A percentile compares a stretch with the other conserved stretches of the same genome.
These are phyloP conservation scores for Pyrenochaeta sp. DNA, from an alignment of 2,329 filamentous ascomycete species.

Conservation along the genomic window DNA sequence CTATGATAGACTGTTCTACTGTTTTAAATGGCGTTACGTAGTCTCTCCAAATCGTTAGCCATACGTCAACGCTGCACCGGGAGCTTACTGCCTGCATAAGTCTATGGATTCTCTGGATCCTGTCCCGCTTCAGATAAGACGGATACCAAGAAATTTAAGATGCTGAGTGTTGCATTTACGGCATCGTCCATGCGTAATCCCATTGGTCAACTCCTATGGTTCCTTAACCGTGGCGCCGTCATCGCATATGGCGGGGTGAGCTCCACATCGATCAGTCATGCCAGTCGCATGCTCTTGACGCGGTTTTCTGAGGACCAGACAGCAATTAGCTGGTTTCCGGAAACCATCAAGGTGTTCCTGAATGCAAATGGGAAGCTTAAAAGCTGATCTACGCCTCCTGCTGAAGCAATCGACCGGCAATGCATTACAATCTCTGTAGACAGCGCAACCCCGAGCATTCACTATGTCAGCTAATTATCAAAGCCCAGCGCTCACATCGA, in stretches of 20 bases:
- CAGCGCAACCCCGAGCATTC: neutral
- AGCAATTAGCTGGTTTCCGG: constrained; percentile 8
- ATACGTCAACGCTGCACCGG: constrained; percentile 35
- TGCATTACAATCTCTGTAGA: neutral
- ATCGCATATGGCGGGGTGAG: constrained; percentile 39
- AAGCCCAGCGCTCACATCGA: constrained; percentile 14
- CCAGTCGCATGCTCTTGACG: constrained; percentile 5
- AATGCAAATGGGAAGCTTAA: neutral
- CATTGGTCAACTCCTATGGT: constrained; percentile 33
- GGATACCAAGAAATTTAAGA: constrained; percentile 17
- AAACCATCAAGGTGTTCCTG: constrained; percentile 23
- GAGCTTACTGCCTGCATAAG: constrained; percentile 31
- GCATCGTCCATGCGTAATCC: constrained; percentile 15
- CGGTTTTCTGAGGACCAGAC: neutral
- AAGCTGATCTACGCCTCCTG: neutral
- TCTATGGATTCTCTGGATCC: constrained; percentile 9
- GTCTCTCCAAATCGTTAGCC: constrained; percentile 18
- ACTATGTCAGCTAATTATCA: constrained; percentile 10
- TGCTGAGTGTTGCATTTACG: constrained; percentile 33
- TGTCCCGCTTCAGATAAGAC: constrained; percentile 40
- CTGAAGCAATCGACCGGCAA: neutral
- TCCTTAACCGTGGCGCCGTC: constrained; percentile 21
- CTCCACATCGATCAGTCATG: constrained; percentile 20
- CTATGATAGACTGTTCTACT: constrained; percentile 18
- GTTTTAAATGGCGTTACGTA: constrained; percentile 20